These are phyloP conservation scores for Dactylellina parvicollis DNA, from an alignment of 2,329 filamentous ascomycete species.

Conservation along the genomic window DNA sequence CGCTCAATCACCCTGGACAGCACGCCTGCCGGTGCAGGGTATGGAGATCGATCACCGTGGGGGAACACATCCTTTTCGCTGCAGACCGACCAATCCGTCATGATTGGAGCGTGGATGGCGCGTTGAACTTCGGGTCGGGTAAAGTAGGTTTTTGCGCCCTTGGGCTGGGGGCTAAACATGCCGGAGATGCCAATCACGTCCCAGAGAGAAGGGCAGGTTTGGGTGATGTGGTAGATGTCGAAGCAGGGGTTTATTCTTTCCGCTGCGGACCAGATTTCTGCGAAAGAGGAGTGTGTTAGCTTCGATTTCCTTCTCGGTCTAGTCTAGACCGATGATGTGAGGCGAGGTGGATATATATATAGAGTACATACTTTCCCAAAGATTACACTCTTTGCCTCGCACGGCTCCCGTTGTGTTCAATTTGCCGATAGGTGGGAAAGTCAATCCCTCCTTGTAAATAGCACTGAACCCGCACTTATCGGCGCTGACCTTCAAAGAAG, in stretches of 20 bases:
- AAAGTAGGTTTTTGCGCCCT: conserved; percentile 73
- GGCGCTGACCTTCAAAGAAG: conserved; percentile 66
- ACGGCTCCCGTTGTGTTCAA: conserved; percentile 64
- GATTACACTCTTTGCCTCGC: neutral
- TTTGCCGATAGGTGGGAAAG: conserved; percentile 73
- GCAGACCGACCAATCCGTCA: conserved; percentile 69
- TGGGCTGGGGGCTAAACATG: conserved; percentile 68
- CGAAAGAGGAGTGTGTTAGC: neutral
- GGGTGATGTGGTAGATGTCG: conserved; percentile 77
- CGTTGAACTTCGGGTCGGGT: conserved; percentile 75
- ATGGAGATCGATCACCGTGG: conserved; percentile 65
- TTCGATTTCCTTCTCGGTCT: neutral
- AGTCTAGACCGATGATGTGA: neutral
- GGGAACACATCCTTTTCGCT: conserved; percentile 64
- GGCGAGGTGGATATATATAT: neutral
- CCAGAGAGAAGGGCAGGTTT: conserved; percentile 64
- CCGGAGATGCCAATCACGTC: conserved; percentile 56
- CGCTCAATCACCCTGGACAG: conserved; percentile 77
- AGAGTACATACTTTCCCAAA: conserved; percentile 18
- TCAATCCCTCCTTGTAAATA: conserved; percentile 71
- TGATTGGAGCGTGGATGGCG: conserved; percentile 72
- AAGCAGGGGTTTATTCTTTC: conserved; percentile 77
- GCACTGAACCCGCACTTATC: conserved; percentile 71
- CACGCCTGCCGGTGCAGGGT: conserved; percentile 68
- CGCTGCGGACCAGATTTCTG: conserved; percentile 67